These are phyloP conservation scores for Bondarzewia mesenterica DNA, from an alignment of 1,284 basidiomycete species.

Conservation along the genomic window DNA sequence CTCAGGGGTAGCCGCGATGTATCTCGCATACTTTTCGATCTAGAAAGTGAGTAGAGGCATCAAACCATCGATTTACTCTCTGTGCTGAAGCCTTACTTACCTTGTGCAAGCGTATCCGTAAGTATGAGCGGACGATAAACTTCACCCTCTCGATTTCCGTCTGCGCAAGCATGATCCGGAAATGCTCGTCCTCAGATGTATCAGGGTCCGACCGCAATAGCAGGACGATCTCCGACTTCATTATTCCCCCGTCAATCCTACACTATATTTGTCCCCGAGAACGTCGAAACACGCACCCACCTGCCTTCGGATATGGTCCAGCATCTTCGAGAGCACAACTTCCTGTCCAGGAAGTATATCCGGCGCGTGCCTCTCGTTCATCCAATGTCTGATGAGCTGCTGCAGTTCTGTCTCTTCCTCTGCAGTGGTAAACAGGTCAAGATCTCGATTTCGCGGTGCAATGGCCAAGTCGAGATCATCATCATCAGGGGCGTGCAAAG, in stretches of 20 bases:
- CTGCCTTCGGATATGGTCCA: slow-evolving; percentile 84
- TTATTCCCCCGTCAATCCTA: not conserved
- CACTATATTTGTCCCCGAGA: slow-evolving; percentile 15
- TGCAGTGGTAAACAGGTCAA: slow-evolving; percentile 5
- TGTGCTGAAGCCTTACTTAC: slow-evolving; percentile 19
- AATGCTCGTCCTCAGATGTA: slow-evolving; percentile 85
- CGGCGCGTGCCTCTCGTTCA: slow-evolving; percentile 79
- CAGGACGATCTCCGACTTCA: slow-evolving; percentile 57
- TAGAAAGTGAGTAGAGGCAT: slow-evolving; percentile 22
- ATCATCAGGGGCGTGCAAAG: not conserved
- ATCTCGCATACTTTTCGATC: slow-evolving; percentile 83
- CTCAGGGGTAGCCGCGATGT: slow-evolving; percentile 61
- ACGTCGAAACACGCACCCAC: slow-evolving; percentile 34
- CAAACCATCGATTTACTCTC: not conserved
- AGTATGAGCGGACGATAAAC: slow-evolving; percentile 81
- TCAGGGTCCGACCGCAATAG: slow-evolving; percentile 68
- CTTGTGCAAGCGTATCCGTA: slow-evolving; percentile 82
- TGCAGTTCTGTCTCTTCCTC: slow-evolving; percentile 29
- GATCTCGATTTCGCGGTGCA: not conserved
- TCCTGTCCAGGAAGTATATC: slow-evolving; percentile 76
- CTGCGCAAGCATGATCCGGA: slow-evolving; percentile 84
- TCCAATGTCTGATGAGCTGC: slow-evolving; percentile 72
- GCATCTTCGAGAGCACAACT: slow-evolving; percentile 57
- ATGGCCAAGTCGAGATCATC: slow-evolving; percentile 2
- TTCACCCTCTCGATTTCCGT: slow-evolving; percentile 90